Evolutionary conservation across 177 flowering plant species (phyloP).

Genomic region (Telopea speciosissima): DNA sequence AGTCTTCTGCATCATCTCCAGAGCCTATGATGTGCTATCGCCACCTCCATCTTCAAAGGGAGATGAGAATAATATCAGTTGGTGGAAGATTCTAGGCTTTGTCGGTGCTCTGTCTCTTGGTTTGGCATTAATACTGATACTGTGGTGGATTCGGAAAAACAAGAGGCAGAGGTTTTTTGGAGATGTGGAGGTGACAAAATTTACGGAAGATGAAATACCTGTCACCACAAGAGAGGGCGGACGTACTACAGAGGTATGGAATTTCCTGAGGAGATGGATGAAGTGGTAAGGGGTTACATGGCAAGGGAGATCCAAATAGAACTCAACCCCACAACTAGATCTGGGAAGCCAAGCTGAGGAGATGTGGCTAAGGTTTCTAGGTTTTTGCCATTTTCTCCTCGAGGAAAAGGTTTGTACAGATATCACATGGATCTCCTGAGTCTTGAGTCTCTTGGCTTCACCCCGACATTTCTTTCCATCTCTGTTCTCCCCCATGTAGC

Average conservation of each 20-base stretch:
- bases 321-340: conserved; percentile 50
- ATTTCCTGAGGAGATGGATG: too few species aligned
- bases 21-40: conserved; percentile 23
- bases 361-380: conserved; percentile 56
- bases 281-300: conserved; percentile 50
- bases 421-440: too few species aligned
- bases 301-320: conserved; percentile 52
- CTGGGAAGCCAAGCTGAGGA: conserved; percentile 55
- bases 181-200: conserved; percentile 61
- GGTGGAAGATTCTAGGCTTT: conserved; percentile 54
- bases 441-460: too few species aligned
- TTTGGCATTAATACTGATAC: conserved; percentile 27
- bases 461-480: too few species aligned
- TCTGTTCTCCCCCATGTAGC: too few species aligned
- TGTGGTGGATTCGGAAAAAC: conserved; percentile 36
- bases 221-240: conserved; percentile 47
- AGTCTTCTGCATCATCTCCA: conserved; percentile 46
- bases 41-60: conserved; percentile 5
- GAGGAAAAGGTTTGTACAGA: too few species aligned
- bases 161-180: conserved; percentile 40
- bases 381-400: background rate
- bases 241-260: too few species aligned
- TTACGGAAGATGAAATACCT: conserved; percentile 49
- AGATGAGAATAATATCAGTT: conserved; percentile 8
- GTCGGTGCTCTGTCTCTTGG: conserved; percentile 44